Base-by-base conservation (phyloP, 73 alveolate species). In the Diophrys appendiculata region DNA sequence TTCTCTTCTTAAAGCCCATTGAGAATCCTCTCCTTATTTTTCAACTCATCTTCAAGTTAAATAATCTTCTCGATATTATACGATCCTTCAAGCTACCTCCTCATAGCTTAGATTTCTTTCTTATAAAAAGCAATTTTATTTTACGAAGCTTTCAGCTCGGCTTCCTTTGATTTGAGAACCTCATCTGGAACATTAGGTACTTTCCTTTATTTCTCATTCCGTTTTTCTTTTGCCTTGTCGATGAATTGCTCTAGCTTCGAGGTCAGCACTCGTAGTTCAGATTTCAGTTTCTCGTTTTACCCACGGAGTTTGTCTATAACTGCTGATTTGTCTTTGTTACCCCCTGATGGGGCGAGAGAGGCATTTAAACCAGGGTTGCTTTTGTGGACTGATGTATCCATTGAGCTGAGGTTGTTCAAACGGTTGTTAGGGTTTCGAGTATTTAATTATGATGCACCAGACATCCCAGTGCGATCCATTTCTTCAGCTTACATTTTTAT, bases 41-140 rank as follows among this genome's bases (percentile, higher is more conserved):
- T 86, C 53, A 86, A 76, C 80, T 86, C 93, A 53, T 86, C 89
- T 54, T 86, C 93, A n/a, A 86, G 80, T 29, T 79, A 77, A 33
- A 86, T 86, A 28, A 86, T 86, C 29, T 80, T 79, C 32, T 86
- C 82, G 52, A 86, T 86, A 35, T 86, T 86, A 68, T 86, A 86
- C 68, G 88, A 76, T 52, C 90, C 89, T 64, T 86, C 93, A 26
- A 86, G 83, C 68, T 86, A 78, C 52, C 93, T 56, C 56, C 93
- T 65, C 89, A 86, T 86, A 30, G 83, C 82, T 29, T 52, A 73
- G n/a, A 86, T 86, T 53, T 86, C 93, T 55, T 86, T 86, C 75
- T 86, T 86, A 77, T 80, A 86, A 35, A 14, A 71, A 22, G 70
- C 53, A 31, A 86, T 80, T 68, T 86, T 86, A 52, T 73, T 86